These are phyloP conservation scores for Gastrolobium bilobum DNA, from an alignment of 306 rosid genomes.

Conservation along the genomic window DNA sequence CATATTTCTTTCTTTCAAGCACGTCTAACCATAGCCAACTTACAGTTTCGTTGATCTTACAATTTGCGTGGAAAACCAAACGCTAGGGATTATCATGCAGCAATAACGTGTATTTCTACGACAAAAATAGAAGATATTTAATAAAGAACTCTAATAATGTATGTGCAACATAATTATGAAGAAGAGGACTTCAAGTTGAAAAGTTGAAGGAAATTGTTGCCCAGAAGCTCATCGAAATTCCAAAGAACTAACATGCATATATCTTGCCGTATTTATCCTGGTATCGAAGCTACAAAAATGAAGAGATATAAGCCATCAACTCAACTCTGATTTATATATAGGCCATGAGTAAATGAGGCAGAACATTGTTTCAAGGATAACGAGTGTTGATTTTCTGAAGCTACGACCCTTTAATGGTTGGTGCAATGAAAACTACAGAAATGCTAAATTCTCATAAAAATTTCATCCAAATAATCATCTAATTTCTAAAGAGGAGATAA, in stretches of 20 bases:
- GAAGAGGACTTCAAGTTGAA: not conserved
- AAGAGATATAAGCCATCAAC: constrained; percentile 33
- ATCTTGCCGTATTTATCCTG: constrained; percentile 37
- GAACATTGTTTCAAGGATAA: constrained; percentile 26
- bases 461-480: not conserved
- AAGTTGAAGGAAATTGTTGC: not conserved
- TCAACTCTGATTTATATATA: constrained; percentile 39
- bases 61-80: too few species aligned
- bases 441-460: constrained; percentile 1
- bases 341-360: constrained; percentile 39
- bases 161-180: not conserved
- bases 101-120: too few species aligned
- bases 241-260: constrained; percentile 13
- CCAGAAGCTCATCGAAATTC: not conserved
- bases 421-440: constrained; percentile 41
- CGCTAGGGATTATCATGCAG: too few species aligned
- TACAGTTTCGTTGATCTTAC: too few species aligned
- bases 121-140: not conserved
- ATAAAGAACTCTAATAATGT: not conserved
- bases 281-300: not conserved
- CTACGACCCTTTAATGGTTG: constrained; percentile 54
- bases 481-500: not conserved
- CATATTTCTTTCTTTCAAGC: too few species aligned
- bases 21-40: too few species aligned
- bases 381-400: constrained; percentile 38